Evolutionary conservation across 257 asterid species (phyloP).

Genomic region (Plantago major): DNA sequence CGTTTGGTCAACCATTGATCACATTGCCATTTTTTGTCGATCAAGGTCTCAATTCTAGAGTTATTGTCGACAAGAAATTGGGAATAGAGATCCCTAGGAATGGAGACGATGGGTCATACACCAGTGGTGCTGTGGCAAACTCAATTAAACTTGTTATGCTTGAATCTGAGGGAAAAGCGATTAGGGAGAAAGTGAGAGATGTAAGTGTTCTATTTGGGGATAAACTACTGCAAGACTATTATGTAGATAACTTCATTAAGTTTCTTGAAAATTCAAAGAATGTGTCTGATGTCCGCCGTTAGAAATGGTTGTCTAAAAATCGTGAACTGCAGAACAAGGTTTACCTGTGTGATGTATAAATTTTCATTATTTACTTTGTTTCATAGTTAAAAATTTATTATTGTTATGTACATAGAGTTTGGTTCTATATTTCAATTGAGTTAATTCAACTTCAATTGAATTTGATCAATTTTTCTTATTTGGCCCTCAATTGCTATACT

Average conservation of each 20-base stretch:
- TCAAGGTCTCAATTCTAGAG: conserved; percentile 30
- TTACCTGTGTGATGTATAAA: no score
- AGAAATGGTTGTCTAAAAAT: no score
- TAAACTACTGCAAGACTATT: conserved; percentile 18
- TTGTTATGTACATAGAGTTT: no score
- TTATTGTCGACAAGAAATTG: conserved; percentile 13
- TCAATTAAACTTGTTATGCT: conserved; percentile 27
- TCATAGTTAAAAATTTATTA: no score
- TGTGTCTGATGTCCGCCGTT: neutral
- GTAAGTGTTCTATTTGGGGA: conserved; percentile 21
- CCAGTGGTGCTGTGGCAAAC: conserved; percentile 28
- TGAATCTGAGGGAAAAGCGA: conserved; percentile 15
- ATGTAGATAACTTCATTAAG: conserved; percentile 15
- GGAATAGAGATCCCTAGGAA: conserved; percentile 27
- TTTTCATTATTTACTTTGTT: no score
- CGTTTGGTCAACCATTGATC: conserved; percentile 27
- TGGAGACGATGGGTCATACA: conserved; percentile 27
- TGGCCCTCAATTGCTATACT: no score
- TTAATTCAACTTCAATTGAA: no score
- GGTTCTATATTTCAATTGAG: no score
- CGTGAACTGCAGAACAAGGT: no score
- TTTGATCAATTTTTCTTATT: no score
- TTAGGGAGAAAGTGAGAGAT: conserved; percentile 23
- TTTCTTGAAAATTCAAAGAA: conserved; percentile 21
- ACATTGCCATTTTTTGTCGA: conserved; percentile 35